phyloP scores from a whole-genome alignment of 1,284 basidiomycete species.

The Cutaneotrichosporon arboriforme region DNA sequence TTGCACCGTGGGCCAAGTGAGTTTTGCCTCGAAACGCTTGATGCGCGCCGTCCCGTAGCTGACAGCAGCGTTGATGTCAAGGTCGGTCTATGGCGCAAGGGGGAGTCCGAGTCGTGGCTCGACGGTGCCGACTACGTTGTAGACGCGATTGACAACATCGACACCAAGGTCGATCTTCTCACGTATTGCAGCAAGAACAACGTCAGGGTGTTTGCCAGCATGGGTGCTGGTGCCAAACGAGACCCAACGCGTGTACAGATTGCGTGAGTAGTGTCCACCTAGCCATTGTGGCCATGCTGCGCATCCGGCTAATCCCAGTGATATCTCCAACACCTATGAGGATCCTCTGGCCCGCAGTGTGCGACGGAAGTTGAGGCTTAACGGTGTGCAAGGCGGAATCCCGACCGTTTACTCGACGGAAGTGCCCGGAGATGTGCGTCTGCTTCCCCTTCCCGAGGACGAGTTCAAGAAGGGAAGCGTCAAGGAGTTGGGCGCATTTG shows the following conservation, averaged over 20 bases:
- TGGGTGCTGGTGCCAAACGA: slow-evolving; percentile 95
- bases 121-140: slow-evolving; percentile 85
- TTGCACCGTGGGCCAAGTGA: slow-evolving; percentile 57
- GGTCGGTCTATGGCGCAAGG: slow-evolving; percentile 75
- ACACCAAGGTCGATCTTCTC: slow-evolving; percentile 85
- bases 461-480: slow-evolving; percentile 87
- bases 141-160: slow-evolving; percentile 94
- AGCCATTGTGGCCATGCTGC: too few relatives aligned
- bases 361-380: slow-evolving; percentile 66
- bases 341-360: slow-evolving; percentile 92
- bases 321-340: slow-evolving; percentile 88
- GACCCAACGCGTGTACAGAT: slow-evolving; percentile 96
- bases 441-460: slow-evolving; percentile 85
- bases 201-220: slow-evolving; percentile 88
- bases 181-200: slow-evolving; percentile 70
- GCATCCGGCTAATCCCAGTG: slow-evolving; percentile 53
- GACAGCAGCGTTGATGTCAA: slow-evolving; percentile 67
- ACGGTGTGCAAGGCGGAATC: slow-evolving; percentile 67
- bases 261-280: slow-evolving; percentile 37
- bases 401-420: slow-evolving; percentile 97
- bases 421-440: slow-evolving; percentile 73
- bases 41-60: background rate
- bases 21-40: slow-evolving; percentile 7
- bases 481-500: slow-evolving; percentile 83
- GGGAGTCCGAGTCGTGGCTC: slow-evolving; percentile 60